Evolutionary conservation across 148 eudicot species (phyloP).

Genomic region (Camellia sinensis): DNA sequence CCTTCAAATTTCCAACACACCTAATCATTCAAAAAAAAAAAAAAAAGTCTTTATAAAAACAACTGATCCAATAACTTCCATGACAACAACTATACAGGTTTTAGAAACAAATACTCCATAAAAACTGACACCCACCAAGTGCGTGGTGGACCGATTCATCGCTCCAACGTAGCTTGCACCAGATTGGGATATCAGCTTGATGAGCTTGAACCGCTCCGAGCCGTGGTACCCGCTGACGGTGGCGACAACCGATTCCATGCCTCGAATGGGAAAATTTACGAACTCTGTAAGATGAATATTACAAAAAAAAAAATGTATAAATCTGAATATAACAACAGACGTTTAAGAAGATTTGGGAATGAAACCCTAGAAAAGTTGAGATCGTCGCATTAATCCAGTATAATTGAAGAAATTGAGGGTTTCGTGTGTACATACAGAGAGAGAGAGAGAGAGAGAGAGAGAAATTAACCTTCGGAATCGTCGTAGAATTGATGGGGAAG

Average conservation of each 20-base stretch:
- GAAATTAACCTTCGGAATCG: conserved; percentile 2
- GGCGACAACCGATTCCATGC: conserved; percentile 71
- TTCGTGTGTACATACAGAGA: background rate
- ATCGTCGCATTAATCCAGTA: background rate
- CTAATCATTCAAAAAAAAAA: conserved; percentile 29
- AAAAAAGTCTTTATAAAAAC: background rate
- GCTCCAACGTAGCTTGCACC: conserved; percentile 77
- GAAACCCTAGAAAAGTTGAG: background rate
- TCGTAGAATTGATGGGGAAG: background rate
- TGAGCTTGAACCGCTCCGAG: conserved; percentile 56
- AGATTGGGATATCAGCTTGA: conserved; percentile 49
- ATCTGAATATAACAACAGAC: background rate
- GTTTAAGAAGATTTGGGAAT: background rate
- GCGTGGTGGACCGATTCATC: conserved; percentile 60
- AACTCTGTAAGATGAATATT: background rate
- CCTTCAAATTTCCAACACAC: conserved; percentile 89
- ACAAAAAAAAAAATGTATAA: background rate
- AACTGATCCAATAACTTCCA: background rate
- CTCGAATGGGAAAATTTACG: conserved; percentile 20
- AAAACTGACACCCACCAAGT: conserved; percentile 48
- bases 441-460: conserved; percentile 12
- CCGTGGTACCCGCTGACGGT: conserved; percentile 88
- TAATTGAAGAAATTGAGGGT: background rate
- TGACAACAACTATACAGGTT: background rate
- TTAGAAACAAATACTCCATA: background rate